A percentile compares a stretch with the other conserved stretches of the same genome.
phyloP scores from a whole-genome alignment of 805 yeast genomes.

The Maudiozyma barnettii region DNA sequence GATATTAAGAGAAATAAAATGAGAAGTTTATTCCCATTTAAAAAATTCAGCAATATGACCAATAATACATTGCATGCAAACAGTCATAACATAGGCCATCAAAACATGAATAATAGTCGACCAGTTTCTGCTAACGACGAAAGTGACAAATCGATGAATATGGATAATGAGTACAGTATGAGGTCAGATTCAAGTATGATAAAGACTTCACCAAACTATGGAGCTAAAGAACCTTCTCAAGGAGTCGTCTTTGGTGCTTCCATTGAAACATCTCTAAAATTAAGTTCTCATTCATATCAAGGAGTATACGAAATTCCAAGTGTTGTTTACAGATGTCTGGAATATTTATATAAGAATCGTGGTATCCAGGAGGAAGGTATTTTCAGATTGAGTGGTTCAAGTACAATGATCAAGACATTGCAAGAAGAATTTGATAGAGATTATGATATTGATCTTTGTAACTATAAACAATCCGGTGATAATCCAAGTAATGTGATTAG shows the following conservation, averaged over 20 bases:
- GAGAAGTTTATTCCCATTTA: slow-evolving; percentile 53
- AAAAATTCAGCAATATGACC: slow-evolving; percentile 22
- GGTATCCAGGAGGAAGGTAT: slow-evolving; percentile 86
- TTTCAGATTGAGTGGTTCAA: slow-evolving; percentile 84
- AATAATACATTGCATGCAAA: slow-evolving; percentile 3
- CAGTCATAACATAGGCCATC: background rate
- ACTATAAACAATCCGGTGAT: slow-evolving; percentile 21
- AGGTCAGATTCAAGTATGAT: background rate
- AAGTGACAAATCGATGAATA: background rate
- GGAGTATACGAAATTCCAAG: slow-evolving; percentile 47
- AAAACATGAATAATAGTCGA: background rate
- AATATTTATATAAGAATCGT: slow-evolving; percentile 50
- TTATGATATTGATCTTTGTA: slow-evolving; percentile 59
- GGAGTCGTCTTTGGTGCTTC: slow-evolving; percentile 55
- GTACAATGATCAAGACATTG: slow-evolving; percentile 58
- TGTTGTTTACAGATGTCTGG: slow-evolving; percentile 65
- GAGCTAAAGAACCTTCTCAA: background rate
- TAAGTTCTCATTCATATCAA: slow-evolving; percentile 38
- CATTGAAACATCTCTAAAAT: slow-evolving; percentile 39
- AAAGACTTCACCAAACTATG: background rate
- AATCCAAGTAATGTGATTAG: slow-evolving; percentile 36
- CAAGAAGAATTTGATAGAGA: slow-evolving; percentile 59
- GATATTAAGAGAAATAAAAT: slow-evolving; percentile 42
- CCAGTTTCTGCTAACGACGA: background rate
- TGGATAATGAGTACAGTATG: background rate